Base-by-base conservation (phyloP, 73 alveolate genomes). In the Tetrahymena thermophila region DNA sequence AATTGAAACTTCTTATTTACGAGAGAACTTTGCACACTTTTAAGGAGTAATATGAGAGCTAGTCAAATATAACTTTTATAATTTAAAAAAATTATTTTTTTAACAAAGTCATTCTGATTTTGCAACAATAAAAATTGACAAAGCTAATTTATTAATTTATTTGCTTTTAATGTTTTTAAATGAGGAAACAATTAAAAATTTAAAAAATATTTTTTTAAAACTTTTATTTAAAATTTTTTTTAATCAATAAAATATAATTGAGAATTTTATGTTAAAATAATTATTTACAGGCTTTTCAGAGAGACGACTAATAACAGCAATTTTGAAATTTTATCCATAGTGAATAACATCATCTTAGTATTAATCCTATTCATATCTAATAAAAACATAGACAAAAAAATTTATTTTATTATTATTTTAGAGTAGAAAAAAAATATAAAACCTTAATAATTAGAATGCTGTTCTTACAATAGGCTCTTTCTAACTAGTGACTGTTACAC, bases 21-120 rank as follows among this genome's bases (percentile, higher is more conserved):
- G 35, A n/a, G 97, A 95, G 21, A 95, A 84, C 50, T 95, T 95
- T 43, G 97, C 97, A 95, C 97, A 95, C 44, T 94, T 85, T 17
- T 89, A 35, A 84, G 97, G 97, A 28, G 97, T 85, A 43, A 43
- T 17, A 11, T 94, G 97, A 43, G 89, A 71, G 89, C 89, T 71
- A 28, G 89, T 71, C 89, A 71, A 25, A 31, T n/a, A 71, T 71
- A 71, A 19, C 89, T 71, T 7, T 28, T 71, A 6, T 25, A 25
- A 28, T 71, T 9, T 71, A 17, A 19, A 71, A n/a, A 50, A 50
- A 50, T 7, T 50, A 50, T 50, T 50, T 14, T 19, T 19, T 50
- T 1, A 19, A 16, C 7, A 0, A 50, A 50, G 15, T 8, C 11
- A 40, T 40, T 4, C 10, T 40, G 9, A 40, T 40, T 40, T 9